Base-by-base conservation (phyloP, 305 asterid species). In the Rubia peregrina region DNA sequence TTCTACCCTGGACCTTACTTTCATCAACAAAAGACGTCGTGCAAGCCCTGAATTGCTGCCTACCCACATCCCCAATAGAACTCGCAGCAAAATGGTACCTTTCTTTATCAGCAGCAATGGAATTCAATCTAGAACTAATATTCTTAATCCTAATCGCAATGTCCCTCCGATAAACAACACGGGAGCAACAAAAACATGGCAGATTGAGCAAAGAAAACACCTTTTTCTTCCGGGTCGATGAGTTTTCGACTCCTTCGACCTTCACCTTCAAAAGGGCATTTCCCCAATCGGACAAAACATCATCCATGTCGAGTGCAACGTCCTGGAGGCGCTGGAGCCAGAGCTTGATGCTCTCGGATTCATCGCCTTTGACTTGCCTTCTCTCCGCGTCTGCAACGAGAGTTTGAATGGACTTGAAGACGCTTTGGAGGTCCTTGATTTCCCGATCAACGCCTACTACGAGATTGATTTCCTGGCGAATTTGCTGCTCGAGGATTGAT, bases 361-460 rank as follows among this genome's bases (percentile, higher is more conserved):
- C 78, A 0, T 85, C 81, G 43, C 1, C 67, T 63, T 72, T 80
- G 9, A 85, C 80, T 63, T 82, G 92, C n/a, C 80, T 76, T 77
- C 71, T 89, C 36, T 87, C 96, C 7, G 96, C 96, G 60, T 87
- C 96, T 21, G 57, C 80, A n/a, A 85, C 79, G 1, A 89, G 87
- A 4, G 96, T 86, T 61, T 71, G 75, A 53, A 89, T 81, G 76
- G 86, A 60, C 16, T 49, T 65, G 74, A 87, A 83, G 1, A 84
- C 84, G 36, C 61, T 76, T 30, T 33, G 43, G 46, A 89, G 91
- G 16, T 84, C 83, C 41, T 68, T 48, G 67, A 89, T 53, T 38
- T 87, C 83, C 60, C 75, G 79, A 2, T 71, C 80, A 51, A 80
- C 92, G 0, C 86, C 86, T 42, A 81, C 62, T 1, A 89, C 76